Evolutionary conservation across 176 grass and related monocot species (phyloP), one percentile per base, ranked within the genome.

Genomic region (Paspalum notatum): DNA sequence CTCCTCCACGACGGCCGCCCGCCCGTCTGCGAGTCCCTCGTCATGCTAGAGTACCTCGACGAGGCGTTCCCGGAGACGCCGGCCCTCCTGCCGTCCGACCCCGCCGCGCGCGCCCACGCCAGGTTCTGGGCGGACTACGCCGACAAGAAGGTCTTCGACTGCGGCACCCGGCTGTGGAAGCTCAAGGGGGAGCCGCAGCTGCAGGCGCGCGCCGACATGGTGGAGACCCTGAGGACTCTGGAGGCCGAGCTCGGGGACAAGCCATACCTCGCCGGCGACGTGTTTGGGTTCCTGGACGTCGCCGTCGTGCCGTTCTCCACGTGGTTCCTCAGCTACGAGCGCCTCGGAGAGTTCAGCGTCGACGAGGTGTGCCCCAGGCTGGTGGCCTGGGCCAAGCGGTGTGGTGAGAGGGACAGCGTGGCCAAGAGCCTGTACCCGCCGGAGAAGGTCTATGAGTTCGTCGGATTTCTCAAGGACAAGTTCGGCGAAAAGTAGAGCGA

Each of bases 1-100:
- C 79, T 94, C 63, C 38, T 94, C 45, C 89, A 94, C 70, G 75
- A 13, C 38, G 89, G 86, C 17, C 77, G 49, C 2, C 17, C 69
- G 7, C 13, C 69, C 14, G 9, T 91, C 8, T 84, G 59, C 71
- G 91, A 94, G 70, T 94, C 92, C 5, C 76, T 89, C 69, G 0
- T 74, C 80, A 94, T 94, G 72, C n/a, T 94, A 7, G 4, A 81
- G 0, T 94, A 94, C 66, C 40, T 94, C 53, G 91, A 94, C 11
- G 91, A 91, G 37, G 82, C 68, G 13, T 94, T 77, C 65, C 22
- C 89, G 2, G 37, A 9, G 15, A 15, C 16, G 0, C 47, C 43
- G 0, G 9, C 21, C 0, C 78, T 86, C 17, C 62, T 87, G 24
- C 85, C 79, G 4, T 2, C 61, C 42, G 87, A 90, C 49, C 46